Base-by-base conservation (phyloP, 768 basidiomycete genomes). In the Tremella fuciformis region DNA sequence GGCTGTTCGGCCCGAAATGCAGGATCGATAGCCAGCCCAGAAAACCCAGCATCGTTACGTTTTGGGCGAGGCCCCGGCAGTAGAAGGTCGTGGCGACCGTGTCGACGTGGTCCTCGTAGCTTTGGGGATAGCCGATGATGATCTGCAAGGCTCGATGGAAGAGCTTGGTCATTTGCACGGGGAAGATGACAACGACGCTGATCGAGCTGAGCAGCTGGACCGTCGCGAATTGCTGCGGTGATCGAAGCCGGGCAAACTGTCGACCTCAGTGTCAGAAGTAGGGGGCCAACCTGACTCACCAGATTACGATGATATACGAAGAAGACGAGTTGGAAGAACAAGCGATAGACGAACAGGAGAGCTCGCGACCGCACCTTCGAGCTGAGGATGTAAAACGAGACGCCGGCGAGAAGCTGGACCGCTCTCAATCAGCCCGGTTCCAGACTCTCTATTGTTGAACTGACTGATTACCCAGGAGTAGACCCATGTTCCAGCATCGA, bases 401-500 rank as follows among this genome's bases (percentile, higher is more conserved):
- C 57, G 2, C 62, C 63, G 15, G 74, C 69, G 19, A 80, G 71
- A 2, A 71, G 62, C 42, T 68, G 72, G 13, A 68, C 68, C 15
- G 71, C 72, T 73, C 22, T 26, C 51, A 21, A 50, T 64, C 38
- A 64, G 50, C 18, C 25, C 2, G 22, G 18, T 54, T 22, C 57
- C 34, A n/a, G 37, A 54, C n/a, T 29, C 15, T 37, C 16, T 24
- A 37, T 24, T 9, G 21, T 13, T 16, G 34, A 22, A 15, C 19
- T 15, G 51, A 75, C 64, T 78, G 22, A 71, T 74, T 19, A 79
- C 72, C 78, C 78, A 79, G 4, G 75, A 76, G 55, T 70, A 80
- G 1, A 79, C 79, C 71, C 79, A 80, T 2, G 78, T 76, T 44
- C 77, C 69, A 0, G 79, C 79, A 50, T 80, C 79, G 2, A 79